A percentile compares a stretch with the other conserved stretches of the same genome.
Evolutionary conservation across 2,329 filamentous ascomycete genomes (phyloP).

Genomic region (Paecilomyces sp.): DNA sequence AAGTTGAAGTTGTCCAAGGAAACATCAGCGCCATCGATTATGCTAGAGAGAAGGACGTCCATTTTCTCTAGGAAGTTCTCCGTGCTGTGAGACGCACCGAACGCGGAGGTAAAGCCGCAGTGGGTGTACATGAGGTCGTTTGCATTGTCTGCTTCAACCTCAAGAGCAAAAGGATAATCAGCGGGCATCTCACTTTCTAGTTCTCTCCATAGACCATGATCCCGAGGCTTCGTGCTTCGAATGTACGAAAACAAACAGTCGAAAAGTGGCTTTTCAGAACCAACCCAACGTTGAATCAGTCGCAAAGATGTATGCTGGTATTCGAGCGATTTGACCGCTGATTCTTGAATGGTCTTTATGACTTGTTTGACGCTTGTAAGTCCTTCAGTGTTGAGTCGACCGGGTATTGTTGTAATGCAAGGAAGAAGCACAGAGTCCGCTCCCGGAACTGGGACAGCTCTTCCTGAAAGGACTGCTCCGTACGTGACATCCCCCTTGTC

Average conservation of each 20-base stretch:
- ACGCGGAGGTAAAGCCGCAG: slow-evolving; percentile 18
- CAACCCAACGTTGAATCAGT: slow-evolving; percentile 28
- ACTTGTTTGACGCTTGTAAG: slow-evolving; percentile 16
- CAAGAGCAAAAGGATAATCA: slow-evolving; percentile 29
- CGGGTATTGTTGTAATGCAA: slow-evolving; percentile 31
- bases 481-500: slow-evolving; percentile 23
- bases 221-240: slow-evolving; percentile 7
- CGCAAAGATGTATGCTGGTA: slow-evolving; percentile 29
- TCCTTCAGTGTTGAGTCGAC: slow-evolving; percentile 18
- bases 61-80: slow-evolving; percentile 24
- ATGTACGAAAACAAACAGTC: slow-evolving; percentile 29
- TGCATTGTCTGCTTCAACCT: slow-evolving; percentile 20
- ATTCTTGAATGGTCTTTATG: slow-evolving; percentile 14
- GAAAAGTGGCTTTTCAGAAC: slow-evolving; percentile 23
- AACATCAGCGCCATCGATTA: slow-evolving; percentile 17
- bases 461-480: slow-evolving; percentile 25
- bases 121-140: slow-evolving; percentile 16
- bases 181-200: slow-evolving; percentile 26
- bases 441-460: slow-evolving; percentile 21
- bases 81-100: slow-evolving; percentile 14
- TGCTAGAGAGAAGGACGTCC: slow-evolving; percentile 20
- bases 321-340: slow-evolving; percentile 20
- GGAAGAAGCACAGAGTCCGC: slow-evolving; percentile 26
- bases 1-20: slow-evolving; percentile 17
- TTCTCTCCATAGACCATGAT: slow-evolving; percentile 19